Evolutionary conservation across 345 rosid species (phyloP).

Genomic region (Passiflora organensis): DNA sequence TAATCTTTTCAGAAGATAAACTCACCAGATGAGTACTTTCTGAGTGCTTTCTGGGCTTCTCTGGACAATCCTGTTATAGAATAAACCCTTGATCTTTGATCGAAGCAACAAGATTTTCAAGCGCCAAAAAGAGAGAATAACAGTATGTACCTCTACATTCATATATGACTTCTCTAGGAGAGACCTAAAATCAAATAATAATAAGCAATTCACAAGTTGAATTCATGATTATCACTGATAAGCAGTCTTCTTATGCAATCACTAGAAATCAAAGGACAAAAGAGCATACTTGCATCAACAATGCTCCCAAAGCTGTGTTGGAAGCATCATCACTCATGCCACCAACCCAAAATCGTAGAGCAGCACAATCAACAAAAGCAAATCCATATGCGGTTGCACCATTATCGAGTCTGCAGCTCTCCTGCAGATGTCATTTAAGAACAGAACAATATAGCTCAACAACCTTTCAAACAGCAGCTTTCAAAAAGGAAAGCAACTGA

Average conservation of each 20-base stretch:
- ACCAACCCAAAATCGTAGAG: slow-evolving; percentile 87
- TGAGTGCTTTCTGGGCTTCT: slow-evolving; percentile 75
- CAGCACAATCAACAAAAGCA: slow-evolving; percentile 97
- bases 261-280: slow-evolving; percentile 10
- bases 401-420: slow-evolving; percentile 36
- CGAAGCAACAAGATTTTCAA: neutral
- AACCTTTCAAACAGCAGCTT: slow-evolving; percentile 6
- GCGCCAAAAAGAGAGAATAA: slow-evolving; percentile 2
- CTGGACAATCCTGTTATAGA: slow-evolving; percentile 68
- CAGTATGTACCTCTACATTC: slow-evolving; percentile 57
- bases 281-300: slow-evolving; percentile 79
- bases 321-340: slow-evolving; percentile 72
- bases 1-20: neutral
- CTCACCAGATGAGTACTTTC: slow-evolving; percentile 73
- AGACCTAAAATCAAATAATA: slow-evolving; percentile 45
- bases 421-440: slow-evolving; percentile 32
- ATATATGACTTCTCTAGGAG: slow-evolving; percentile 87
- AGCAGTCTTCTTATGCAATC: too few species aligned
- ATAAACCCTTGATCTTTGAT: slow-evolving; percentile 6
- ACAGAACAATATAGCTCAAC: slow-evolving; percentile 6
- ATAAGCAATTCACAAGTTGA: too few species aligned
- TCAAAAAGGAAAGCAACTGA: too few species aligned
- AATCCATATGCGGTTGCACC: slow-evolving; percentile 63
- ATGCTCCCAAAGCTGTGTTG: slow-evolving; percentile 75
- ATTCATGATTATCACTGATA: too few species aligned